phyloP scores from a whole-genome alignment of 1,284 basidiomycete genomes.

The Chondrostereum purpureum region DNA sequence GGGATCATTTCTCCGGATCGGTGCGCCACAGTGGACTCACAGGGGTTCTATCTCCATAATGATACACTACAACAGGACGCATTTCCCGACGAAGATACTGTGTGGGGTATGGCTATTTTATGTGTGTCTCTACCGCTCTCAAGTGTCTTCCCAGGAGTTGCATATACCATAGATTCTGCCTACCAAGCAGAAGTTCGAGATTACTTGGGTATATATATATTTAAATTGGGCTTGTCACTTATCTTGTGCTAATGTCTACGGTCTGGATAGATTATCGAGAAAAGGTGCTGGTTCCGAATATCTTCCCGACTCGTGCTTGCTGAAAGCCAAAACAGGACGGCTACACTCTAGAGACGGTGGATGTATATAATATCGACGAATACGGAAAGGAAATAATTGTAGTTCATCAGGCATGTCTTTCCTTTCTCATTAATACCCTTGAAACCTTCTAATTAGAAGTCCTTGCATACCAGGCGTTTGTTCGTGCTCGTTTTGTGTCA shows the following conservation, averaged over 20 bases:
- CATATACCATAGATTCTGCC: slow-evolving; percentile 76
- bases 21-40: too few relatives aligned
- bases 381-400: slow-evolving; percentile 46
- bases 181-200: slow-evolving; percentile 70
- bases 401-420: slow-evolving; percentile 43
- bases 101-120: slow-evolving; percentile 61
- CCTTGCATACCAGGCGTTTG: slow-evolving; percentile 29
- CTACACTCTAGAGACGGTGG: slow-evolving; percentile 63
- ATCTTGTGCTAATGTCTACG: slow-evolving; percentile 1
- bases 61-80: slow-evolving; percentile 55
- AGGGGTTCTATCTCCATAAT: slow-evolving; percentile 65
- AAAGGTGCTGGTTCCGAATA: slow-evolving; percentile 43
- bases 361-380: slow-evolving; percentile 50
- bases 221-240: neutral
- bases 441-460: too few relatives aligned
- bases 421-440: too few relatives aligned
- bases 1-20: slow-evolving; percentile 63
- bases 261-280: slow-evolving; percentile 61
- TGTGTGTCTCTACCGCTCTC: neutral
- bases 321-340: slow-evolving; percentile 44
- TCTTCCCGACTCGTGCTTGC: slow-evolving; percentile 12
- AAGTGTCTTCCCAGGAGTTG: slow-evolving; percentile 46
- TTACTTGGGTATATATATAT: slow-evolving; percentile 59
- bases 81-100: slow-evolving; percentile 72
- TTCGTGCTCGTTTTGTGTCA: slow-evolving; percentile 20